A percentile compares a stretch with the other conserved stretches of the same genome.
phyloP scores from a whole-genome alignment of 2,329 filamentous ascomycete species.

The Erysiphe pulchra region DNA sequence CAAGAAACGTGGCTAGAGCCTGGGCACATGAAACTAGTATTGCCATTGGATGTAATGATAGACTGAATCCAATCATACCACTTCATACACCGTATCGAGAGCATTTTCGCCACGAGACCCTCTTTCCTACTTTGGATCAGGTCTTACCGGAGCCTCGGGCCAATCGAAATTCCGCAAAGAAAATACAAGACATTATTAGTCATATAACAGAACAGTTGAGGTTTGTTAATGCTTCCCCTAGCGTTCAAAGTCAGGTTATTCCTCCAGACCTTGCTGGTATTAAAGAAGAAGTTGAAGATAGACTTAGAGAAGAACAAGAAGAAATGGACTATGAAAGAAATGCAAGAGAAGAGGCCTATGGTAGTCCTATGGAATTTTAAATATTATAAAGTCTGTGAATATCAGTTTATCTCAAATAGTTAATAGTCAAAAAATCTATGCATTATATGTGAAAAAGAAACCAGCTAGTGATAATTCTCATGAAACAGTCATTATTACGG shows the following conservation, averaged over 20 bases:
- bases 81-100: conserved; percentile 61
- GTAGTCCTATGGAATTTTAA: conserved; percentile 25
- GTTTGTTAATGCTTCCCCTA: conserved; percentile 65
- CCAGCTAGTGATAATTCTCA: too few species aligned
- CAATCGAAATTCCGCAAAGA: conserved; percentile 58
- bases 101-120: conserved; percentile 65
- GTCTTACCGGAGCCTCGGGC: conserved; percentile 36
- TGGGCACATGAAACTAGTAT: conserved; percentile 96
- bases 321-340: conserved; percentile 29
- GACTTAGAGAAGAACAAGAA: conserved; percentile 36
- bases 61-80: conserved; percentile 49
- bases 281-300: conserved; percentile 41
- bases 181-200: conserved; percentile 48
- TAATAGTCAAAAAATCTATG: too few species aligned
- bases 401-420: too few species aligned
- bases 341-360: conserved; percentile 29
- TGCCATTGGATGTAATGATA: conserved; percentile 47
- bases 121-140: conserved; percentile 68
- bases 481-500: too few species aligned
- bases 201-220: conserved; percentile 65
- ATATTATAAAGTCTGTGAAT: neutral
- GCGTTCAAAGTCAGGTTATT: conserved; percentile 60
- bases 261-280: conserved; percentile 49
- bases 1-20: conserved; percentile 80
- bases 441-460: too few species aligned